Evolutionary conservation across 2,329 filamentous ascomycete genomes (phyloP).

Genomic region (Rutstroemia sp.): DNA sequence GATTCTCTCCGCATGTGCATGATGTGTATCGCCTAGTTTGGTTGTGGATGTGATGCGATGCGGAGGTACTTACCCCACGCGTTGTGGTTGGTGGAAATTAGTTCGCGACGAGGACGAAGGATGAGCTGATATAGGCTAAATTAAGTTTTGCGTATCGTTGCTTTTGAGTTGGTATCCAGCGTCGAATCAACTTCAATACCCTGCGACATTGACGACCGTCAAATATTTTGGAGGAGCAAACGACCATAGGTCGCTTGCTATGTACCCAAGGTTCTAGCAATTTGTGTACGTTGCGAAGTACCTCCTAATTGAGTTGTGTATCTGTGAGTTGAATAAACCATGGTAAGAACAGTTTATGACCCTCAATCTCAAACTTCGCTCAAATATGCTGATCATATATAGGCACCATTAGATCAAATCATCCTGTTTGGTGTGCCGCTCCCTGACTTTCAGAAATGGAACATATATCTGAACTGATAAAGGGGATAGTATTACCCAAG

Average conservation of each 20-base stretch:
- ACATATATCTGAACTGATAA: background rate
- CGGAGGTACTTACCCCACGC: background rate
- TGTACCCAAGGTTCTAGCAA: background rate
- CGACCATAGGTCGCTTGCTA: background rate
- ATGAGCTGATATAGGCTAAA: background rate
- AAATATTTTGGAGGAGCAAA: background rate
- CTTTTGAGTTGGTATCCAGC: too few species aligned
- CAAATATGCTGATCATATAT: background rate
- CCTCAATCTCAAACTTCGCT: background rate
- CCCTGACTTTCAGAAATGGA: background rate
- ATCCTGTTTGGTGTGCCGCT: conserved; percentile 4
- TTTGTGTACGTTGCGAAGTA: background rate
- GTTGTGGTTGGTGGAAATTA: background rate
- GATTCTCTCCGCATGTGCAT: too few species aligned
- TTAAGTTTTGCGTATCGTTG: too few species aligned
- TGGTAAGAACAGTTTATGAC: background rate
- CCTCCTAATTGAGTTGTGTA: background rate
- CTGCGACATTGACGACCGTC: background rate
- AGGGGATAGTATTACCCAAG: conserved; percentile 25
- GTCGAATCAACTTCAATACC: background rate
- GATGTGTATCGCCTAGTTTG: too few species aligned
- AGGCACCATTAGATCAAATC: conserved; percentile 7
- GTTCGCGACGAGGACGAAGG: background rate
- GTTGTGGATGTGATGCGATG: too few species aligned
- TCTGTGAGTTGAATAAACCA: background rate